Evolutionary conservation across 345 rosid genomes (phyloP).

Genomic region (Psidium guajava): DNA sequence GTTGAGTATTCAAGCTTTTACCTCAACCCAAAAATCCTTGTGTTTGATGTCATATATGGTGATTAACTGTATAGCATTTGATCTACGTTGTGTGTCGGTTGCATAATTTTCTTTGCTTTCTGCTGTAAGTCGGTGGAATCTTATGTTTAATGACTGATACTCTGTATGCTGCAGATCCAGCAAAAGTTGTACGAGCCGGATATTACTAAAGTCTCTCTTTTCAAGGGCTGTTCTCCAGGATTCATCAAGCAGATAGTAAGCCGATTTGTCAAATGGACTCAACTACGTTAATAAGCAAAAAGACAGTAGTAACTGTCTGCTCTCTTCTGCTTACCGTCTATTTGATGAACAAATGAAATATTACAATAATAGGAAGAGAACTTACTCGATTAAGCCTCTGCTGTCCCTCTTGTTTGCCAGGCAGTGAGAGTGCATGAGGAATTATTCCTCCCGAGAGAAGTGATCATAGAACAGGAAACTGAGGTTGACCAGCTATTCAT

Average conservation of each 20-base stretch:
- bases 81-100: neutral
- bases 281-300: neutral
- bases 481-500: constrained; percentile 66
- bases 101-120: neutral
- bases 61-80: neutral
- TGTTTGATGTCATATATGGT: neutral
- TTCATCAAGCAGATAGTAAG: constrained; percentile 86
- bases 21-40: neutral
- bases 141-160: neutral
- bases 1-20: too few relatives aligned
- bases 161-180: constrained; percentile 39
- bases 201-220: constrained; percentile 54
- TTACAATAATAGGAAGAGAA: neutral
- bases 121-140: neutral
- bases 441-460: constrained; percentile 74
- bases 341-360: neutral
- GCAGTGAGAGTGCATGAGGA: constrained; percentile 66
- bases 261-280: neutral
- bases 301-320: neutral
- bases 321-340: neutral
- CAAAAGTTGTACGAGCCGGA: constrained; percentile 65
- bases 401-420: constrained; percentile 17
- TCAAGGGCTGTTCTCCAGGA: constrained; percentile 59
- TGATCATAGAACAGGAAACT: constrained; percentile 62
- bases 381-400: neutral